Percentiles rank a stretch among this genome's conserved stretches.
Conservation (phyloP, 106 monocot species). For the Apostasia ramifera region DNA sequence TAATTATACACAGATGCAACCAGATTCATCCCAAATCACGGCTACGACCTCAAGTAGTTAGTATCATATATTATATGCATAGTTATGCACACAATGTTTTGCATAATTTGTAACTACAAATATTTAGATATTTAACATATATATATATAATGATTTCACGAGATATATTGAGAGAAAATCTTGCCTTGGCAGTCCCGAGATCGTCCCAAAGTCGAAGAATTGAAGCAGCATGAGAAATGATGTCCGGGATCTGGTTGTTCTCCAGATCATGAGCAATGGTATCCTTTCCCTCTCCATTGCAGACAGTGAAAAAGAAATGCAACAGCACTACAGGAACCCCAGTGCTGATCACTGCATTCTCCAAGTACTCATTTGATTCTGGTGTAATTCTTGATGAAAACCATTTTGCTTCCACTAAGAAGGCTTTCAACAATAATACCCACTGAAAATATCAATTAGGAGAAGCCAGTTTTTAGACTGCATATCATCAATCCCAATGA, state of each 20-base stretch:
- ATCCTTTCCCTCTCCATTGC: slow-evolving; percentile 12
- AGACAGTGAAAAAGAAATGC: slow-evolving; percentile 25
- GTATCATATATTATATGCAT: too few relatives aligned
- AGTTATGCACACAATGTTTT: too few relatives aligned
- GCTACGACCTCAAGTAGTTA: too few relatives aligned
- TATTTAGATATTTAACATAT: too few relatives aligned
- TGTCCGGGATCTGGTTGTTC: not conserved
- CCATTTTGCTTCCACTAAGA: slow-evolving; percentile 42
- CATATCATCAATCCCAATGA: too few relatives aligned
- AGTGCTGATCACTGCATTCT: slow-evolving; percentile 27
- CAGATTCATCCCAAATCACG: too few relatives aligned
- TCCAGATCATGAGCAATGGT: slow-evolving; percentile 8
- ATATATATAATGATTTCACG: too few relatives aligned
- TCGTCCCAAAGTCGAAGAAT: slow-evolving; percentile 62
- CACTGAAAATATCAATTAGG: too few relatives aligned
- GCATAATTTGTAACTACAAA: too few relatives aligned
- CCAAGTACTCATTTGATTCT: slow-evolving; percentile 23
- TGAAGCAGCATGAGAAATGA: slow-evolving; percentile 20
- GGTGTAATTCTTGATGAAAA: slow-evolving; percentile 18
- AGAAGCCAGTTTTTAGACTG: too few relatives aligned
- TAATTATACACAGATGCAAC: too few relatives aligned
- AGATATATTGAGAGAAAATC: not conserved
- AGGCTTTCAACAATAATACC: slow-evolving; percentile 29
- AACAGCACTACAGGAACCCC: slow-evolving; percentile 19
- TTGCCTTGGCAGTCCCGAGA: slow-evolving; percentile 49